These are phyloP conservation scores for Acanthamoeba castellanii DNA, from an alignment of 208 protist genomes.

Conservation along the genomic window DNA sequence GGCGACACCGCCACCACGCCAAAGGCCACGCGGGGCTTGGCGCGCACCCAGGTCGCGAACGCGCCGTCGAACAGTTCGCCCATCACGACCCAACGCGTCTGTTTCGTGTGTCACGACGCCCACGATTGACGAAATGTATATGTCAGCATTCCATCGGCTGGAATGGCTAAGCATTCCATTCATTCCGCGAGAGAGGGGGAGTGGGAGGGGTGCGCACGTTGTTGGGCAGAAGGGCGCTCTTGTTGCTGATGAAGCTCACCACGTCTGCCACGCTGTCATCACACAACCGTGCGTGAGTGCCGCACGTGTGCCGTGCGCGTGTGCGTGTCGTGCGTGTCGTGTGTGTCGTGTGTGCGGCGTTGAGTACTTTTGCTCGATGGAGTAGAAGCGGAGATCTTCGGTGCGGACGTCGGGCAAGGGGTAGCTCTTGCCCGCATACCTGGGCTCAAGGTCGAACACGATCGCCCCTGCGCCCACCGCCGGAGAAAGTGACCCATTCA, in stretches of 20 bases:
- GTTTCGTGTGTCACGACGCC: too few species aligned
- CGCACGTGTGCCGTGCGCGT: too few species aligned
- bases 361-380: constrained; percentile 65
- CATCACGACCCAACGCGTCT: constrained; percentile 61
- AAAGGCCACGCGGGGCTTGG: constrained; percentile 60
- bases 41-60: constrained; percentile 46
- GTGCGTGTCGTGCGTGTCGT: too few species aligned
- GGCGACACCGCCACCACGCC: constrained; percentile 31
- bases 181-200: too few species aligned
- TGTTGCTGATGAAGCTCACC: background rate
- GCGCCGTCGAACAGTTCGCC: constrained; percentile 62
- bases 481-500: too few species aligned
- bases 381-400: constrained; percentile 11
- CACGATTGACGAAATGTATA: too few species aligned
- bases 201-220: too few species aligned
- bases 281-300: too few species aligned
- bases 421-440: constrained; percentile 45
- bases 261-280: constrained; percentile 53
- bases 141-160: too few species aligned
- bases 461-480: constrained; percentile 1
- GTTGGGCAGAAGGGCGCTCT: background rate
- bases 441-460: constrained; percentile 43
- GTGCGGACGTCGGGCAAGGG: background rate
- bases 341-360: too few species aligned
- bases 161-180: too few species aligned